Evolutionary conservation across 1,284 basidiomycete species (phyloP), one percentile per base, ranked within the genome.

Genomic region (Earliella scabrosa): DNA sequence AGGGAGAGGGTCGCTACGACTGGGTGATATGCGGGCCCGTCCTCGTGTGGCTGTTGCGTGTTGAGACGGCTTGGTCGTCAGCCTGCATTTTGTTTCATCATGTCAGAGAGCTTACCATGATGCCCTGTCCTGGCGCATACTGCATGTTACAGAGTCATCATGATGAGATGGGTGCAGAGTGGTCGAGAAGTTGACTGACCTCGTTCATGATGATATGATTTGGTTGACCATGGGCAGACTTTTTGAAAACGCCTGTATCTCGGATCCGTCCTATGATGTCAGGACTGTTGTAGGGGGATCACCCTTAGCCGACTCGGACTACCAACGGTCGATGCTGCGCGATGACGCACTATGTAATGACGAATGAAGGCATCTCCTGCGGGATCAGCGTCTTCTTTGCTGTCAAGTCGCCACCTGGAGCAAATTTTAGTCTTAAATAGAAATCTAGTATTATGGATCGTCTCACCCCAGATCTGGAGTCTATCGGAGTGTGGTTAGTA

Each of bases 131-230:
- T 6, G 93, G 82, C 24, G 83, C 77, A 70, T 98, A 98, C 89
- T 93, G 60, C 9, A 43, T 14, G 27, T 29, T 6, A 40, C 29
- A 23, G 40, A 39, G 39, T n/a, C n/a, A n/a, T n/a, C n/a, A n/a
- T n/a, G n/a, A n/a, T n/a, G n/a, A n/a, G n/a, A n/a, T n/a, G n/a
- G n/a, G n/a, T n/a, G n/a, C n/a, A n/a, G n/a, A n/a, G n/a, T n/a
- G n/a, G n/a, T n/a, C n/a, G n/a, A n/a, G n/a, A n/a, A n/a, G n/a
- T n/a, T n/a, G n/a, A n/a, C n/a, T 45, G 59, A 87, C 88, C 76
- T 94, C 91, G 68, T 93, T 94, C 64, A 95, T 76, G 56, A 96
- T 88, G 58, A 97, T 82, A 74, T 97, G 93, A 75, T 94, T 97
- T 34, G 90, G 93, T 34, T 75, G 75, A 20, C 75, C 76, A 67